A percentile compares a stretch with the other conserved stretches of the same genome.
Conservation (phyloP, 1,139 yeast species). For the Entelexis paramagnoliae region DNA sequence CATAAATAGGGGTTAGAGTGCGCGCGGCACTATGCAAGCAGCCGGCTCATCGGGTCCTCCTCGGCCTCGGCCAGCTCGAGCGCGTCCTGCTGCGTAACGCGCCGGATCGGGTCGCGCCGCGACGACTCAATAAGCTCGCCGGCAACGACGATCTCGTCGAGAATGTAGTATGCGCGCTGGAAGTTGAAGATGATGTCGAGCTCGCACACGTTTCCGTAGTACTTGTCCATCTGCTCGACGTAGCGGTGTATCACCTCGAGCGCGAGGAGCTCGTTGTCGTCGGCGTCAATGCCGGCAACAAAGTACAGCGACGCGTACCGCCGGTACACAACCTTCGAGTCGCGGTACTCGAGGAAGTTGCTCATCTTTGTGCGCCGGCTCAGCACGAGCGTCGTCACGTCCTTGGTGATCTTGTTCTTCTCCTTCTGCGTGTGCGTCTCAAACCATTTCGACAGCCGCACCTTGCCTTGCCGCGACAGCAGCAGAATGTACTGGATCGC, state of each 20-base stretch:
- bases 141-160: slow-evolving; percentile 73
- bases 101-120: slow-evolving; percentile 62
- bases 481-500: slow-evolving; percentile 68
- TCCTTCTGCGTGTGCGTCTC: slow-evolving; percentile 70
- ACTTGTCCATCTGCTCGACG: slow-evolving; percentile 93
- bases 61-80: slow-evolving; percentile 55
- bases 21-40: slow-evolving; percentile 22
- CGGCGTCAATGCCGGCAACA: slow-evolving; percentile 71
- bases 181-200: slow-evolving; percentile 81
- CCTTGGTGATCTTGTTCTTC: slow-evolving; percentile 71
- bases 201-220: slow-evolving; percentile 94
- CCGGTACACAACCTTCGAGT: slow-evolving; percentile 77
- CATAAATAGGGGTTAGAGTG: background rate
- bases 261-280: slow-evolving; percentile 78
- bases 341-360: slow-evolving; percentile 83
- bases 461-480: slow-evolving; percentile 90
- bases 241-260: slow-evolving; percentile 83
- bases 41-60: slow-evolving; percentile 30
- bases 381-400: slow-evolving; percentile 73
- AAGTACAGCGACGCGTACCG: slow-evolving; percentile 89
- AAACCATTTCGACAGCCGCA: slow-evolving; percentile 90
- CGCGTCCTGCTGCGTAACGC: slow-evolving; percentile 72
- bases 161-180: slow-evolving; percentile 80
- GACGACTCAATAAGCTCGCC: slow-evolving; percentile 83
- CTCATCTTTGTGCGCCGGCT: slow-evolving; percentile 91